Conservation (phyloP, 176 grass and related monocot species). For the Phoenix roebelenii region DNA sequence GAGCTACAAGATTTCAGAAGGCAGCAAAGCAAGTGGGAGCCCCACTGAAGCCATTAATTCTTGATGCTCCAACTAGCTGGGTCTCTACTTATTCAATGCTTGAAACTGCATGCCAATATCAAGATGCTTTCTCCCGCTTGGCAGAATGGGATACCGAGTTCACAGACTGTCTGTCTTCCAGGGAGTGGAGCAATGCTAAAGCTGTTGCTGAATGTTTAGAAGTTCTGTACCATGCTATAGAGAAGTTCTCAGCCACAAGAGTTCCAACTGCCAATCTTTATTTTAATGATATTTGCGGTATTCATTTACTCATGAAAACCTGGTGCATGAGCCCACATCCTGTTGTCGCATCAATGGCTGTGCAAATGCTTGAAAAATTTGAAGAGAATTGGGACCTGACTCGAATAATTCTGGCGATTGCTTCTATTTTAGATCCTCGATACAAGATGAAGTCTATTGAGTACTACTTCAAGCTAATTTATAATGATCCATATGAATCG, state of each 20-base stretch:
- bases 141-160: constrained; percentile 61
- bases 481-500: constrained; percentile 59
- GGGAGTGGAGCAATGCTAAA: constrained; percentile 83
- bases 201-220: constrained; percentile 83
- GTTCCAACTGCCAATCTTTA: constrained; percentile 73
- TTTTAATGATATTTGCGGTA: constrained; percentile 94
- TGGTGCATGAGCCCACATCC: constrained; percentile 61
- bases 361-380: constrained; percentile 76
- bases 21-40: constrained; percentile 47
- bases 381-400: constrained; percentile 72
- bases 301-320: constrained; percentile 88
- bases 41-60: constrained; percentile 57
- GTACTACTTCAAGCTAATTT: constrained; percentile 88
- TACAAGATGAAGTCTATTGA: constrained; percentile 99
- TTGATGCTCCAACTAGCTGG: constrained; percentile 83
- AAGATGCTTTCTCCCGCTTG: constrained; percentile 56
- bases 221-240: constrained; percentile 71
- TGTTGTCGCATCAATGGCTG: constrained; percentile 65
- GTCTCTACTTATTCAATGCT: constrained; percentile 71
- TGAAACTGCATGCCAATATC: constrained; percentile 79
- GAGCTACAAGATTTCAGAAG: constrained; percentile 60
- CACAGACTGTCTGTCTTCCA: constrained; percentile 44
- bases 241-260: constrained; percentile 66
- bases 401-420: constrained; percentile 76
- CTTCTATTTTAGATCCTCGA: constrained; percentile 94